phyloP scores from a whole-genome alignment of 1,284 basidiomycete species.

The Austroboletus niveus region DNA sequence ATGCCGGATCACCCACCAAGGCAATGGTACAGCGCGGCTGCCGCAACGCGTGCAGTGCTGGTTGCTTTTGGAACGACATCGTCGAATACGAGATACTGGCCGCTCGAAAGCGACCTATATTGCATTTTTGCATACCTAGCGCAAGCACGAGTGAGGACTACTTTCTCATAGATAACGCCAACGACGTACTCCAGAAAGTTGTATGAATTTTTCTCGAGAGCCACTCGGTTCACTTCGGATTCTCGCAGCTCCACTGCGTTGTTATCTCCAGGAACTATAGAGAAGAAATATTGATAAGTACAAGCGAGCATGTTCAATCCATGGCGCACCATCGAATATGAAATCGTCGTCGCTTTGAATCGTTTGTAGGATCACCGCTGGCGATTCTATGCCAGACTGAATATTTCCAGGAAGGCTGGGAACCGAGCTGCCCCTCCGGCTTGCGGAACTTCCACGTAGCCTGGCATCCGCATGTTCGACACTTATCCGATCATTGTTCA shows the following conservation, averaged over 20 bases:
- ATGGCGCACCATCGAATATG: constrained; percentile 53
- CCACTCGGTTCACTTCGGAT: constrained; percentile 52
- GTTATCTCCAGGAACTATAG: constrained; percentile 35
- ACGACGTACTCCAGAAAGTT: constrained; percentile 71
- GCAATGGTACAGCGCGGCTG: constrained; percentile 78
- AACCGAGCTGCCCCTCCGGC: constrained; percentile 50
- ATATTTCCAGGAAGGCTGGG: constrained; percentile 46
- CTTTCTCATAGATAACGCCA: background rate
- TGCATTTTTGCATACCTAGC: constrained; percentile 77
- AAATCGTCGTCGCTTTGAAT: constrained; percentile 59
- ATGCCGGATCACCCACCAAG: constrained; percentile 49
- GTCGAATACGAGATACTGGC: constrained; percentile 55
- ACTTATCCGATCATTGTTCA: constrained; percentile 45
- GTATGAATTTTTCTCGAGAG: constrained; percentile 69
- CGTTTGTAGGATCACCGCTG: constrained; percentile 39
- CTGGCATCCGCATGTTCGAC: constrained; percentile 51
- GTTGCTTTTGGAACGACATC: constrained; percentile 60
- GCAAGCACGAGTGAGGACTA: constrained; percentile 1
- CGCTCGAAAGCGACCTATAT: constrained; percentile 50
- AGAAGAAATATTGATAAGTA: constrained; percentile 5
- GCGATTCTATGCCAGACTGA: constrained; percentile 44
- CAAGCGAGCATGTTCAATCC: background rate
- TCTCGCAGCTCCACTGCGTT: constrained; percentile 45
- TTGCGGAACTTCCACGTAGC: constrained; percentile 52
- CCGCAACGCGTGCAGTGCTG: constrained; percentile 71